Percentiles rank a stretch among this genome's conserved stretches.
These are phyloP conservation scores for Gyrodon lividus DNA, from an alignment of 768 basidiomycete genomes.

Conservation along the genomic window DNA sequence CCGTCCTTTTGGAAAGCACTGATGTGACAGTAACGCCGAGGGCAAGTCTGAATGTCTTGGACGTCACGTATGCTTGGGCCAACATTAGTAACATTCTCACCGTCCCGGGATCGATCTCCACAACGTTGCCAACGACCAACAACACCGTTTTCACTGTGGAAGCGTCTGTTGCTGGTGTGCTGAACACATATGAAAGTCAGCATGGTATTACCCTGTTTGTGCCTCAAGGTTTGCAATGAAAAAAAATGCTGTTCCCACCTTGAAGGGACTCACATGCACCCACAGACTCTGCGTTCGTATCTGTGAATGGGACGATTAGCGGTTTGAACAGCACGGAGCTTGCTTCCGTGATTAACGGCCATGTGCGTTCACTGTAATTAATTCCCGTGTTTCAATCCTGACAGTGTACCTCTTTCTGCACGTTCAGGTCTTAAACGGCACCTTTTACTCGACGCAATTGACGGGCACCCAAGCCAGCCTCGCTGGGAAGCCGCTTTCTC, in stretches of 20 bases:
- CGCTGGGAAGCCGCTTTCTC: conserved; percentile 49
- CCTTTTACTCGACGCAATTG: background rate
- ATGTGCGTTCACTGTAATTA: background rate
- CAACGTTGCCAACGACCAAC: background rate
- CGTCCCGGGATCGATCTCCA: background rate
- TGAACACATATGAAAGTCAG: background rate
- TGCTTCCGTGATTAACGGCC: background rate
- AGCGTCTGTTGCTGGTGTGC: background rate
- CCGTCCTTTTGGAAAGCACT: background rate
- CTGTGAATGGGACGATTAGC: background rate
- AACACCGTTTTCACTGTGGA: background rate
- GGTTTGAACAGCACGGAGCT: background rate
- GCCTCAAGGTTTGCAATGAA: background rate
- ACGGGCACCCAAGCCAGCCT: background rate
- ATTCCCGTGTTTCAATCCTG: background rate
- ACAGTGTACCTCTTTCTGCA: background rate
- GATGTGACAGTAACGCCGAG: background rate
- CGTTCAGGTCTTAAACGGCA: background rate
- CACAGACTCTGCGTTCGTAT: background rate
- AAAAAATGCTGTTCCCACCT: background rate
- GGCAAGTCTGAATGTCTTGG: background rate
- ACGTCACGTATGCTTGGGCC: background rate
- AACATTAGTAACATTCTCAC: background rate
- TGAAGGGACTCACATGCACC: background rate
- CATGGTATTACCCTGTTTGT: background rate